Base-by-base conservation (phyloP, 257 asterid genomes). In the Coffea canephora region DNA sequence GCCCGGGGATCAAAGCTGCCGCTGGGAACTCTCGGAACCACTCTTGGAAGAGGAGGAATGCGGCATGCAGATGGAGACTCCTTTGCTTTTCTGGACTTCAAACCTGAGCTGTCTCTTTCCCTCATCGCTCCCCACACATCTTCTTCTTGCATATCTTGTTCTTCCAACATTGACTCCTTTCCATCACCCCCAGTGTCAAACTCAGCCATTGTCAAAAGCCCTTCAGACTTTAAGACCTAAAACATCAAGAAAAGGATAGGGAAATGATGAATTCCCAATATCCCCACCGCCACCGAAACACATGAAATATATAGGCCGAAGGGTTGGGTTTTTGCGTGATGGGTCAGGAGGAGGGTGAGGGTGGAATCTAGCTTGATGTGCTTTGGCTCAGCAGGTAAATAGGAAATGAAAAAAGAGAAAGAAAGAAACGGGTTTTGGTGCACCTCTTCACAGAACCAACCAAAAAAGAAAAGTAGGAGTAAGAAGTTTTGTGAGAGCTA, bases 71-170 rank as follows among this genome's bases (percentile, higher is more conserved):
- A 79, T 73, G 79, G 79, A 23, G 80, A 10, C 34, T 73, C 71
- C 50, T 77, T 76, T 61, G 79, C 65, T 16, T 55, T 41, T 15
- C 57, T 78, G 36, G 71, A n/a, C 67, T 69, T 79, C 55, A 66
- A 46, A 69, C 23, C 41, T 66, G 86, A 68, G 34, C 68, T 31
- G 16, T 79, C 88, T 69, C 76, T 80, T 49, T 79, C 73, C 15
- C 67, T 83, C 81, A 84, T 48, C 31, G 59, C n/a, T 48, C 34
- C 87, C 91, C 92, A 90, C 21, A 88, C 79, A 5, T 90, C 88
- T 68, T 82, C 86, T 79, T 90, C 94, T 80, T 82, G 82, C 62
- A 85, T 79, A 15, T 88, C 90, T 81, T 78, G 91, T 9, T 49
- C 82, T 41, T 83, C 78, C 75, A 4, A 39, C 43, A 31, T 15